Base-by-base conservation (phyloP, 805 yeast genomes). In the Candida coleopterorum region DNA sequence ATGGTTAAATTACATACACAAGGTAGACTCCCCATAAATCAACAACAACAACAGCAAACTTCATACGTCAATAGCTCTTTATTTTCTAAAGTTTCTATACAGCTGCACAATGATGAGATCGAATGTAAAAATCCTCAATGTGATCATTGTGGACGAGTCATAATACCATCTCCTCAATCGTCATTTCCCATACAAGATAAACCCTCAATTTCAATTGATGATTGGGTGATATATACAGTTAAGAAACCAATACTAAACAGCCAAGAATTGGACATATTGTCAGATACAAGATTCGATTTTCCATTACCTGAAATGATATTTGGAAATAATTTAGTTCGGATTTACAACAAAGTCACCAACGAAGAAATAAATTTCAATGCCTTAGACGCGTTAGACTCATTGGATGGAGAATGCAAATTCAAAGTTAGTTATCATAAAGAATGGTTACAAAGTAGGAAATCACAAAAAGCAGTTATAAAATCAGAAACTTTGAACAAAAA, bases 271-370 rank as follows among this genome's bases (percentile, higher is more conserved):
- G 96, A 87, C 40, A 60, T 59, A 2, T 72, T 81, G 50, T 14
- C 35, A 4, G 74, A 73, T 4, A 44, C 53, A 9, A 54, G 79
- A 35, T 70, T 82, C 36, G 79, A 79, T 11, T 76, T 90, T 43
- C 95, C 97, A 0, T 61, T 90, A 29, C 99, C 99, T 0, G 99
- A 93, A 56, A 93, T 93, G 97, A 88, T 93, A 5, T 93, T 93
- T 62, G 97, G 97, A 8, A 77, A 85, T 47, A 89, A 85, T 53
- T 60, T 61, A 39, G 77, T 88, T 9, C 72, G 68, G 34, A 53
- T 88, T 9, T 65, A 55, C 4, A 30, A 35, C 11, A 18, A 12
- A 5, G 68, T 62, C 28, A 26, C 20, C 4, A 68, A 64, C 27
- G 58, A 58, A 6, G 49, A 60, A 34, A 68, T 90, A 10, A 70